phyloP scores from a whole-genome alignment of 2,329 filamentous ascomycete species.

The Aureobasidium sp. region DNA sequence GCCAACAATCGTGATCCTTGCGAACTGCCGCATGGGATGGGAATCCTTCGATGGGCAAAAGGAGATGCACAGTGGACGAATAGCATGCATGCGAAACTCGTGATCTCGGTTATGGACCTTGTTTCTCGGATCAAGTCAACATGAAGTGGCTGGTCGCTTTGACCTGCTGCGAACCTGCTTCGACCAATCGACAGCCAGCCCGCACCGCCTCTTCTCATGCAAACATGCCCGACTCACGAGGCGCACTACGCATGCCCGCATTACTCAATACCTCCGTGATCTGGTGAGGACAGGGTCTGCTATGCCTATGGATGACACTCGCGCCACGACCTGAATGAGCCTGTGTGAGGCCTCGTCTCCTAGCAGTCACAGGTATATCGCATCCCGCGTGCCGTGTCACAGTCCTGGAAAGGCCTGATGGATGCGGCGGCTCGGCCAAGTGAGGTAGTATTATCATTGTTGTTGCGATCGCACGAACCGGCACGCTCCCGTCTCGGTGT shows the following conservation, averaged over 20 bases:
- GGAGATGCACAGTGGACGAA: background rate
- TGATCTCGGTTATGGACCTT: constrained; percentile 7
- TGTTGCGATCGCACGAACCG: constrained; percentile 15
- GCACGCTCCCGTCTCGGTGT: constrained; percentile 9
- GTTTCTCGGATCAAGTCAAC: background rate
- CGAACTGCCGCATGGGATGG: background rate
- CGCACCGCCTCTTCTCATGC: constrained; percentile 14
- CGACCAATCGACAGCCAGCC: constrained; percentile 1
- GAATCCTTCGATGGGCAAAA: background rate
- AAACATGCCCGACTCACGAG: constrained; percentile 15
- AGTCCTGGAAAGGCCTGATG: background rate
- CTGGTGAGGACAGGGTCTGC: constrained; percentile 5
- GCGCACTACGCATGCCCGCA: constrained; percentile 12
- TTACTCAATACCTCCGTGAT: constrained; percentile 2
- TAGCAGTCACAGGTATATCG: constrained; percentile 5
- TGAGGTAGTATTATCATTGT: background rate
- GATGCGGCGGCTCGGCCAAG: constrained; percentile 3
- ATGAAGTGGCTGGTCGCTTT: constrained; percentile 13
- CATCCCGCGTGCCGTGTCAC: constrained; percentile 12
- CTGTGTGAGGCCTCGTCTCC: background rate
- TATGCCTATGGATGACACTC: background rate
- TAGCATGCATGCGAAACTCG: background rate
- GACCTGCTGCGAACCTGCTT: constrained; percentile 5
- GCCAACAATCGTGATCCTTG: background rate
- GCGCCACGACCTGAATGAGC: background rate